A percentile compares a stretch with the other conserved stretches of the same genome.
Evolutionary conservation across 768 basidiomycete genomes (phyloP).

Genomic region (Termitomyces titanicus): DNA sequence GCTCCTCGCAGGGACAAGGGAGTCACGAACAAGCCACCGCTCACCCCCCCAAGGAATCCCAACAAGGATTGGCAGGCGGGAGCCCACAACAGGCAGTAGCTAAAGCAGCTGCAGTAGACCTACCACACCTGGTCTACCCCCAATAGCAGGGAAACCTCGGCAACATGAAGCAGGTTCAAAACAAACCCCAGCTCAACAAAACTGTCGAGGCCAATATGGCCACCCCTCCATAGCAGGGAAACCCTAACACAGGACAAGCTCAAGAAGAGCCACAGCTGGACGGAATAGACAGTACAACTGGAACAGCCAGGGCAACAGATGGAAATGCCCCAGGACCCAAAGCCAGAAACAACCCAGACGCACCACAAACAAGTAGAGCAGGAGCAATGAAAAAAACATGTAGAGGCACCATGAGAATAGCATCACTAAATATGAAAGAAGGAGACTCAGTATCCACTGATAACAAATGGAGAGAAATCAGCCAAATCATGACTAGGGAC

Average conservation of each 20-base stretch:
- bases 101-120: neutral
- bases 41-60: no score
- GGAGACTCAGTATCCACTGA: neutral
- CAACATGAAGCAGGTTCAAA: no score
- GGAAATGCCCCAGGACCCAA: neutral
- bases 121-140: neutral
- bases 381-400: neutral
- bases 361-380: no score
- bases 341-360: neutral
- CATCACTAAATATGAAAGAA: constrained; percentile 24
- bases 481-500: constrained; percentile 20
- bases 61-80: no score
- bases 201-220: no score
- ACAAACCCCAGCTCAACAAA: no score
- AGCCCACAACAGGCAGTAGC: neutral
- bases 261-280: no score
- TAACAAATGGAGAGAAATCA: constrained; percentile 23
- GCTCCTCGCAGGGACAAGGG: neutral
- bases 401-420: constrained; percentile 12
- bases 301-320: neutral
- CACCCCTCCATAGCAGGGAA: no score
- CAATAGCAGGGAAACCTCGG: neutral
- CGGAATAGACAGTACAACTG: no score
- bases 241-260: no score
- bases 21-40: no score